Conservation (phyloP, 306 rosid species). For the Fragaria iinumae region DNA sequence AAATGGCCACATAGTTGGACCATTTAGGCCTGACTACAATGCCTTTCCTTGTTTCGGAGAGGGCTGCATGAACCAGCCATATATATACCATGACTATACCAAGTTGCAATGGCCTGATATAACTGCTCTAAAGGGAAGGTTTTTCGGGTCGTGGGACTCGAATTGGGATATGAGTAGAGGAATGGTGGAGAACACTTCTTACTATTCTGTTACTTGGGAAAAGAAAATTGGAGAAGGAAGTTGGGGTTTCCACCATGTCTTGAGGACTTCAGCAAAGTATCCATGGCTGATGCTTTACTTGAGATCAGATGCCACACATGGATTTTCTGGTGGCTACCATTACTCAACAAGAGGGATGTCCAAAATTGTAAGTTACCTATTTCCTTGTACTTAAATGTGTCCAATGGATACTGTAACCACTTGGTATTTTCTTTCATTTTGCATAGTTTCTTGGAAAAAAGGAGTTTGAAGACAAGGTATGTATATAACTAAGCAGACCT, state of each 20-base stretch:
- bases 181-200: conserved; percentile 32
- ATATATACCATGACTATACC: conserved; percentile 51
- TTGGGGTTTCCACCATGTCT: conserved; percentile 53
- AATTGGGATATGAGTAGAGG: conserved; percentile 26
- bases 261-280: conserved; percentile 55
- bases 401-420: not conserved
- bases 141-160: conserved; percentile 55
- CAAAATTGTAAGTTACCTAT: conserved; percentile 45
- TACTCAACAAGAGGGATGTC: conserved; percentile 53
- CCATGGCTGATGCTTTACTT: conserved; percentile 69
- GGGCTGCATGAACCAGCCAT: conserved; percentile 41
- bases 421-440: not conserved
- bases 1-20: conserved; percentile 39
- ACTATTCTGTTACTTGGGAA: conserved; percentile 50
- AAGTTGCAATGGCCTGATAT: conserved; percentile 28
- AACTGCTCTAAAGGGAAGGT: conserved; percentile 40
- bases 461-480: not conserved
- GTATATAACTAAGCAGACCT: not conserved
- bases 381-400: not conserved
- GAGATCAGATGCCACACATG: conserved; percentile 58
- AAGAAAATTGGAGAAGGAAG: conserved; percentile 48
- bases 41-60: conserved; percentile 52
- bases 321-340: conserved; percentile 58
- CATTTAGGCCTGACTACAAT: conserved; percentile 28
- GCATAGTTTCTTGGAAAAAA: not conserved